Evolutionary conservation across 2,329 filamentous ascomycete genomes (phyloP).

Genomic region (Zymoseptoria pseudotritici): DNA sequence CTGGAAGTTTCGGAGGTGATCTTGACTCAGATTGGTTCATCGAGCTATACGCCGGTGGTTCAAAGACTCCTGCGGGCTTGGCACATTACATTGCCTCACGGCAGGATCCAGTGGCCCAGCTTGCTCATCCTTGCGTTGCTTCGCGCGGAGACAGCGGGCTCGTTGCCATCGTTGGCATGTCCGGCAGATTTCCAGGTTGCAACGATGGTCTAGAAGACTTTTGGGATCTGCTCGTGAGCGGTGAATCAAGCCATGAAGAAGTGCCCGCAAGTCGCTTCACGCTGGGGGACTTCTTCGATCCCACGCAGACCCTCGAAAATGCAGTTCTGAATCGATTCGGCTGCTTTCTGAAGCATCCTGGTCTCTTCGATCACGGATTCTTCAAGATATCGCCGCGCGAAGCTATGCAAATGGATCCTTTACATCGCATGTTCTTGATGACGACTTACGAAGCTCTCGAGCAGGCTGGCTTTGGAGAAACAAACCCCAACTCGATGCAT

Average conservation of each 20-base stretch:
- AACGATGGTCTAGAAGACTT: background rate
- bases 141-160: background rate
- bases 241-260: background rate
- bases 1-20: too few species aligned
- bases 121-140: background rate
- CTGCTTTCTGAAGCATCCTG: conserved; percentile 31
- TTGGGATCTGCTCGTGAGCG: conserved; percentile 1
- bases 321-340: conserved; percentile 25
- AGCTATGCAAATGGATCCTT: conserved; percentile 1
- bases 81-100: too few species aligned
- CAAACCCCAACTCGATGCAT: conserved; percentile 19
- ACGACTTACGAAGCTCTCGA: conserved; percentile 4
- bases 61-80: too few species aligned
- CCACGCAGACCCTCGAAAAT: background rate
- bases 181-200: conserved; percentile 65
- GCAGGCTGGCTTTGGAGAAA: background rate
- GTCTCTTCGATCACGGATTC: conserved; percentile 32
- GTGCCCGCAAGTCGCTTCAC: background rate
- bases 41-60: too few species aligned
- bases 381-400: conserved; percentile 32
- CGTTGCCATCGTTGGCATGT: conserved; percentile 78
- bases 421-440: background rate
- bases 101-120: too few species aligned
- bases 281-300: background rate
- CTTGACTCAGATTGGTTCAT: too few species aligned